Percentiles rank a stretch among this genome's conserved stretches.
Conservation (phyloP, 2,329 filamentous ascomycete genomes). For the Claviceps purpurea region DNA sequence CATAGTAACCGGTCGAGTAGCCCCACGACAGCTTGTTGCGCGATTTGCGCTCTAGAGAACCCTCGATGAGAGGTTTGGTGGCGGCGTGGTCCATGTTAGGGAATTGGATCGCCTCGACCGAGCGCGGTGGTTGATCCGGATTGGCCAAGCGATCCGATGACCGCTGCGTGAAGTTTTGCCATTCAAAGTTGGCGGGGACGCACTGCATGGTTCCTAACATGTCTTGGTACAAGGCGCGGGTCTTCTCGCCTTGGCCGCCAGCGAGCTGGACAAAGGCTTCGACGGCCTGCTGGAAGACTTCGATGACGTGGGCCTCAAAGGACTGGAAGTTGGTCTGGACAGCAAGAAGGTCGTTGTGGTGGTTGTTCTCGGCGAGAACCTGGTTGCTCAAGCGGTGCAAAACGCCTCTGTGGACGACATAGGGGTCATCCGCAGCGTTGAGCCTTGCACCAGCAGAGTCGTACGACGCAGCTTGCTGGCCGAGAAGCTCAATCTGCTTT, state of each 20-base stretch:
- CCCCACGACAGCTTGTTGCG: constrained; percentile 69
- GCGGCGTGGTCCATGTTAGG: constrained; percentile 76
- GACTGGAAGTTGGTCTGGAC: constrained; percentile 83
- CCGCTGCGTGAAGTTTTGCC: constrained; percentile 69
- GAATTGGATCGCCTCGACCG: constrained; percentile 63
- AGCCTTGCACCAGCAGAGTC: constrained; percentile 64
- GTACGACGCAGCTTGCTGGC: constrained; percentile 68
- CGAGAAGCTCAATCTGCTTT: constrained; percentile 91
- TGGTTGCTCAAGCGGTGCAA: constrained; percentile 79
- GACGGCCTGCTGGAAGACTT: constrained; percentile 70
- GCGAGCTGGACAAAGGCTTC: constrained; percentile 72
- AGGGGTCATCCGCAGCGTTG: constrained; percentile 67
- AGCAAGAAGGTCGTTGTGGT: constrained; percentile 76
- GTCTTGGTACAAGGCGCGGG: constrained; percentile 67
- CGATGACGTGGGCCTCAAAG: constrained; percentile 77
- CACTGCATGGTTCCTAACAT: constrained; percentile 66
- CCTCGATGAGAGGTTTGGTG: constrained; percentile 75
- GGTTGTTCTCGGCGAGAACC: constrained; percentile 90
- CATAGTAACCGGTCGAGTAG: constrained; percentile 75
- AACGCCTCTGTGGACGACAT: constrained; percentile 71
- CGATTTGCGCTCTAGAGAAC: constrained; percentile 79
- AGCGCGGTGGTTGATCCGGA: constrained; percentile 59
- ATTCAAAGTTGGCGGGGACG: constrained; percentile 78
- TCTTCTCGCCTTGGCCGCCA: constrained; percentile 68
- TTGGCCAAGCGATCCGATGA: constrained; percentile 63